phyloP scores from a whole-genome alignment of 2,329 filamentous ascomycete genomes.

The Zymoseptoria tritici region DNA sequence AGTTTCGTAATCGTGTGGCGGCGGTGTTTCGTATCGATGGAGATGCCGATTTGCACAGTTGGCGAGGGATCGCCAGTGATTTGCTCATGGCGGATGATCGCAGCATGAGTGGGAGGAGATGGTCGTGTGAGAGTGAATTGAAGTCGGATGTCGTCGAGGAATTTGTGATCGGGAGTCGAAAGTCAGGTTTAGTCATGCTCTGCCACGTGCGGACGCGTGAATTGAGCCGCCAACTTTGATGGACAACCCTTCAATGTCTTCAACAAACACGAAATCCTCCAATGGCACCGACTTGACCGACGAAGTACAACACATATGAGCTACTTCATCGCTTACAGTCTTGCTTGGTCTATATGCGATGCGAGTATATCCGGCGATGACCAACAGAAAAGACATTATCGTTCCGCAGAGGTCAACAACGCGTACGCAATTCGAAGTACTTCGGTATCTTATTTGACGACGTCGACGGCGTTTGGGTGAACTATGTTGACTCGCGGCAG shows the following conservation, averaged over 20 bases:
- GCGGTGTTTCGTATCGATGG: slow-evolving; percentile 4
- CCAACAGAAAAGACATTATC: too few species aligned
- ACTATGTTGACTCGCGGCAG: not conserved
- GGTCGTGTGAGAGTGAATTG: not conserved
- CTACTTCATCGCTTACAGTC: too few species aligned
- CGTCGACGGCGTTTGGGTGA: not conserved
- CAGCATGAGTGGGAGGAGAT: slow-evolving; percentile 2
- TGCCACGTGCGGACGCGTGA: not conserved
- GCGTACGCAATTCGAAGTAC: not conserved
- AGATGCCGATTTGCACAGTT: slow-evolving; percentile 15
- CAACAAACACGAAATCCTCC: too few species aligned
- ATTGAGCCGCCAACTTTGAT: not conserved
- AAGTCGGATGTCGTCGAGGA: not conserved
- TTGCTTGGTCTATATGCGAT: too few species aligned
- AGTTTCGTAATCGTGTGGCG: slow-evolving; percentile 15
- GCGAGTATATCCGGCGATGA: too few species aligned
- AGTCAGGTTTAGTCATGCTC: not conserved
- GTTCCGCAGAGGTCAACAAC: too few species aligned
- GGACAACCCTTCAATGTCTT: not conserved
- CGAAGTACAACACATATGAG: too few species aligned
- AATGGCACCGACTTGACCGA: too few species aligned
- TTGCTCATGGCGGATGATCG: slow-evolving; percentile 21
- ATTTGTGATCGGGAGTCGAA: not conserved
- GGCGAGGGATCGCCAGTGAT: slow-evolving; percentile 24
- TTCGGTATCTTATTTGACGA: not conserved